A percentile compares a stretch with the other conserved stretches of the same genome.
Evolutionary conservation across 164 flowering plant genomes (phyloP).

Genomic region (Brasenia schreberi): DNA sequence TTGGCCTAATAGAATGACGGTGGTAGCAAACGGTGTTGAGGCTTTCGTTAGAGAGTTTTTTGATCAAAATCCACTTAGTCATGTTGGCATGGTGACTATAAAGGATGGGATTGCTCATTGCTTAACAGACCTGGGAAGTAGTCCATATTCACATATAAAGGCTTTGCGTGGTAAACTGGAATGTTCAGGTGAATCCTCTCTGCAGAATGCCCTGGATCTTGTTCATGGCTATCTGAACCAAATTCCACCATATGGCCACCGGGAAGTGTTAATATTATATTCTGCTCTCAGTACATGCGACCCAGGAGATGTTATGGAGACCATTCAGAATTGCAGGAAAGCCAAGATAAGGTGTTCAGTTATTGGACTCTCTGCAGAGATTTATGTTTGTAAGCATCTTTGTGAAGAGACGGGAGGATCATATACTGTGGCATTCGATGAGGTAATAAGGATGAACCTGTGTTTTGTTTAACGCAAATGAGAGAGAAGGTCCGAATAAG

Average conservation of each 20-base stretch:
- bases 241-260: constrained; percentile 91
- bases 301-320: constrained; percentile 85
- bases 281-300: constrained; percentile 94
- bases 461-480: too few relatives aligned
- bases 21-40: constrained; percentile 72
- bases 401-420: constrained; percentile 92
- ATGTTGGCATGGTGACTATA: constrained; percentile 56
- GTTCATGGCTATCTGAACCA: constrained; percentile 62
- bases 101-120: constrained; percentile 83
- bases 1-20: constrained; percentile 74
- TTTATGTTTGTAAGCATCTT: constrained; percentile 80
- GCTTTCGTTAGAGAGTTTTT: constrained; percentile 89
- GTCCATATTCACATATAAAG: constrained; percentile 88
- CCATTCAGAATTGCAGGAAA: constrained; percentile 62
- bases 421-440: constrained; percentile 80
- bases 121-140: constrained; percentile 90
- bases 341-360: constrained; percentile 87
- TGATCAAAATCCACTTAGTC: constrained; percentile 96
- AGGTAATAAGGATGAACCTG: constrained; percentile 21
- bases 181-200: constrained; percentile 84
- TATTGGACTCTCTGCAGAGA: constrained; percentile 85
- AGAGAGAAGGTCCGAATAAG: background rate
- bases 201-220: constrained; percentile 85
- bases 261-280: constrained; percentile 76
- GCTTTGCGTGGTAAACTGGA: constrained; percentile 66